Percentiles rank a stretch among this genome's conserved stretches.
Conservation (phyloP, 371 early-diverging fungal species). For the Smittium mucronatum region DNA sequence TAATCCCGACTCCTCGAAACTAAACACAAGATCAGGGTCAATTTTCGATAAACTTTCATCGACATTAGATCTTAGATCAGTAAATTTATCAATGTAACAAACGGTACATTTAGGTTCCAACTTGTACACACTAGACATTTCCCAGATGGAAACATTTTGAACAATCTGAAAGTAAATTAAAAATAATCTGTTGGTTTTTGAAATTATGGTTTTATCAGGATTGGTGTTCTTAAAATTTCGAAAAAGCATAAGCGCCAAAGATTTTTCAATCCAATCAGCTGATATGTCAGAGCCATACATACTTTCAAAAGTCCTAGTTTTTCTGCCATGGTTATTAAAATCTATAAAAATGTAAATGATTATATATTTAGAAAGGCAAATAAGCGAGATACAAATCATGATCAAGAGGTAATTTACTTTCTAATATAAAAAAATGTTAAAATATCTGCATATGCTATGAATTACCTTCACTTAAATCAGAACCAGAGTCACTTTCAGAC, state of each 20-base stretch:
- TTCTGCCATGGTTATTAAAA: too few species aligned
- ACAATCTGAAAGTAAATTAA: background rate
- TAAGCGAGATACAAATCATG: too few species aligned
- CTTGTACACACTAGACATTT: background rate
- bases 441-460: too few species aligned
- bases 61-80: background rate
- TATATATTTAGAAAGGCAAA: too few species aligned
- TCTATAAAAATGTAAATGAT: too few species aligned
- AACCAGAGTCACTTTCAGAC: background rate
- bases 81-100: background rate
- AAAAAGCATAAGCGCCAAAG: background rate
- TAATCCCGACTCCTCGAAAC: background rate
- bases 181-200: background rate
- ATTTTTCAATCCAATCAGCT: background rate
- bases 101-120: background rate
- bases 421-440: too few species aligned
- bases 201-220: background rate
- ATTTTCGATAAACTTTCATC: background rate
- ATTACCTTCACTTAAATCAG: too few species aligned
- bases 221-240: background rate
- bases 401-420: too few species aligned
- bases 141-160: background rate
- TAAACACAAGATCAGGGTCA: background rate
- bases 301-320: background rate
- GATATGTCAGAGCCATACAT: background rate